These are phyloP conservation scores for Boletus barrowsii DNA, from an alignment of 768 basidiomycete species.

Conservation along the genomic window DNA sequence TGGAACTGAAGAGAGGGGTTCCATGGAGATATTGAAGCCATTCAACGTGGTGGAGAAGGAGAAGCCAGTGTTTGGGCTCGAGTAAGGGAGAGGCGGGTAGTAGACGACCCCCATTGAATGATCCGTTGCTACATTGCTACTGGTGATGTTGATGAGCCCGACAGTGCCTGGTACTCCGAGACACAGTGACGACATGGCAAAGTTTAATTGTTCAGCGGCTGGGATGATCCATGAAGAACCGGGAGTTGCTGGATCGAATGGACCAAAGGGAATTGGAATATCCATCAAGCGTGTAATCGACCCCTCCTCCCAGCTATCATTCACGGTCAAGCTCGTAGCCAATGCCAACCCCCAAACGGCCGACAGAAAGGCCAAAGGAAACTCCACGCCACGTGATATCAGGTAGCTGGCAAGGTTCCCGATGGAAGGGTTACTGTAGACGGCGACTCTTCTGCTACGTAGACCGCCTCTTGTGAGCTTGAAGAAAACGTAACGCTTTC, in stretches of 20 bases:
- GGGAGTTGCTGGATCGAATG: neutral
- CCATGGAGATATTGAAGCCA: slow-evolving; percentile 14
- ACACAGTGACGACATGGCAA: slow-evolving; percentile 4
- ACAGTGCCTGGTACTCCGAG: neutral
- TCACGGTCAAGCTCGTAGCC: slow-evolving; percentile 10
- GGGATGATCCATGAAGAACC: neutral
- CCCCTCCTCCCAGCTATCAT: slow-evolving; percentile 3
- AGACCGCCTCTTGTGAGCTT: slow-evolving; percentile 10
- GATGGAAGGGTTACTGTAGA: slow-evolving; percentile 13
- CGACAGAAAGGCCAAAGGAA: slow-evolving; percentile 7
- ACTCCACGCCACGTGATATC: slow-evolving; percentile 3
- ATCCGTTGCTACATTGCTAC: neutral
- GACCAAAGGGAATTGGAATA: neutral
- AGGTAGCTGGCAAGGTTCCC: slow-evolving; percentile 7
- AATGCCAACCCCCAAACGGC: slow-evolving; percentile 14
- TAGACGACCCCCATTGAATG: neutral
- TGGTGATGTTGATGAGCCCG: slow-evolving; percentile 11
- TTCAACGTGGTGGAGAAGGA: slow-evolving; percentile 8
- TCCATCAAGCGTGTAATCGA: rapidly evolving
- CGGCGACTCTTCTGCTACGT: slow-evolving; percentile 7
- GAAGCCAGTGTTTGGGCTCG: neutral
- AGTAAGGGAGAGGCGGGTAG: slow-evolving; percentile 11
- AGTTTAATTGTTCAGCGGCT: slow-evolving; percentile 1
- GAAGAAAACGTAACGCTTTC: slow-evolving; percentile 18
- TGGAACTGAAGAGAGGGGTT: slow-evolving; percentile 10